Evolutionary conservation across 2,329 filamentous ascomycete genomes (phyloP).

Genomic region (Fusarium lyarnte): DNA sequence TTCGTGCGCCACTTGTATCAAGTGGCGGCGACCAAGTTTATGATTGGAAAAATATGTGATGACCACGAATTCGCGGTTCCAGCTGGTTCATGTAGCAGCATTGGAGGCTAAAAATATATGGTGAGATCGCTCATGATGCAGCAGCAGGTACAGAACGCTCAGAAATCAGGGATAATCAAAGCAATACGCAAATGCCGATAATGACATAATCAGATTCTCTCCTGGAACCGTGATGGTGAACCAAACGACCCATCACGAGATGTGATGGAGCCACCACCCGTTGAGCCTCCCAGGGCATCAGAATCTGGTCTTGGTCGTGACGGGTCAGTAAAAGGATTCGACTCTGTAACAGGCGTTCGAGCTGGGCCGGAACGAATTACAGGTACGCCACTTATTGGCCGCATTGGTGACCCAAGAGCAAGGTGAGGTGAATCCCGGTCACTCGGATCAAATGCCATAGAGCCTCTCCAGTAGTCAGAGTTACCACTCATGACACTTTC

Average conservation of each 20-base stretch:
- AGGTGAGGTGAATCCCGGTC: constrained; percentile 52
- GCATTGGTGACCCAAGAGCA: constrained; percentile 67
- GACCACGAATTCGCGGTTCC: constrained; percentile 12
- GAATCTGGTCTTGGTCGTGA: constrained; percentile 42
- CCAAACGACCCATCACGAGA: constrained; percentile 39
- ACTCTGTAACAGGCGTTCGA: constrained; percentile 67
- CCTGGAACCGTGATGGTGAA: constrained; percentile 44
- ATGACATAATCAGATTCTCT: constrained; percentile 38
- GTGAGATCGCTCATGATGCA: constrained; percentile 33
- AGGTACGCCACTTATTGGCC: constrained; percentile 68
- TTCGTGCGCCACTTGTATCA: constrained; percentile 26
- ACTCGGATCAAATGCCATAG: constrained; percentile 55
- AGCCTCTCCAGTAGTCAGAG: constrained; percentile 65
- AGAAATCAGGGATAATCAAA: constrained; percentile 30
- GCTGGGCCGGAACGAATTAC: constrained; percentile 73
- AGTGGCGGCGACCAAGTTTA: constrained; percentile 18
- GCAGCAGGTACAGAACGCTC: constrained; percentile 41
- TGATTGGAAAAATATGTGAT: constrained; percentile 17
- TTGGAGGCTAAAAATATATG: constrained; percentile 8
- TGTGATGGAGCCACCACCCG: constrained; percentile 27
- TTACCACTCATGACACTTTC: constrained; percentile 57
- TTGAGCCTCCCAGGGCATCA: constrained; percentile 38
- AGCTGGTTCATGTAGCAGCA: constrained; percentile 9
- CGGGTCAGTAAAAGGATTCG: constrained; percentile 58
- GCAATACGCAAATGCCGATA: constrained; percentile 6